These are phyloP conservation scores for Eremochloa ophiuroides DNA, from an alignment of 176 grass and related monocot genomes.

Conservation along the genomic window DNA sequence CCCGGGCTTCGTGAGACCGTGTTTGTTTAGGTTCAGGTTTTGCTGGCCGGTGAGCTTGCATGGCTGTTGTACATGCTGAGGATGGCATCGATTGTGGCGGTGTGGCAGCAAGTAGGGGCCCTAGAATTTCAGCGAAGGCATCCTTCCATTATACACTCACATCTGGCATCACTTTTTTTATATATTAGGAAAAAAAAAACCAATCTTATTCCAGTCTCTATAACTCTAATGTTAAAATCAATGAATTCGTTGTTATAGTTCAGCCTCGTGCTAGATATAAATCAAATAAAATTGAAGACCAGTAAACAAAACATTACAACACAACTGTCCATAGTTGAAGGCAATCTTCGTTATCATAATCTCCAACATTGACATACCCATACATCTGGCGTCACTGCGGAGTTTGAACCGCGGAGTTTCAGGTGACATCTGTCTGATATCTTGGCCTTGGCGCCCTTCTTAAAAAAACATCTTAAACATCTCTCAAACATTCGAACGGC, in stretches of 20 bases:
- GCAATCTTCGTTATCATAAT: too few species aligned
- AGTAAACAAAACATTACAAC: too few species aligned
- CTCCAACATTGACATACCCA: too few species aligned
- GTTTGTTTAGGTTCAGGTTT: not conserved
- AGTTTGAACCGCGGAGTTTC: not conserved
- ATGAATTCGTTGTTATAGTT: not conserved
- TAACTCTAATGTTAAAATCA: not conserved
- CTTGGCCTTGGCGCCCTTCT: too few species aligned
- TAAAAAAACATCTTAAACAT: too few species aligned
- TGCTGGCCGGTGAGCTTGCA: not conserved
- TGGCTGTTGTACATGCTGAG: constrained; percentile 30
- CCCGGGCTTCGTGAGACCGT: constrained; percentile 26
- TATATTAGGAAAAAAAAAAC: not conserved
- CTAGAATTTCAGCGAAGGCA: not conserved
- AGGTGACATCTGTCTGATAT: not conserved
- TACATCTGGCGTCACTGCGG: not conserved
- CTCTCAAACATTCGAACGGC: too few species aligned
- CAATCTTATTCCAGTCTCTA: too few species aligned
- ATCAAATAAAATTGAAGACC: too few species aligned
- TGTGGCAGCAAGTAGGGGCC: not conserved
- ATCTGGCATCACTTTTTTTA: not conserved
- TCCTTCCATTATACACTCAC: not conserved
- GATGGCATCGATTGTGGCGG: not conserved
- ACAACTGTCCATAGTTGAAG: too few species aligned
- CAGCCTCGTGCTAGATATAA: not conserved